phyloP scores from a whole-genome alignment of 2,329 filamentous ascomycete species.

The Colletotrichum orbiculare region DNA sequence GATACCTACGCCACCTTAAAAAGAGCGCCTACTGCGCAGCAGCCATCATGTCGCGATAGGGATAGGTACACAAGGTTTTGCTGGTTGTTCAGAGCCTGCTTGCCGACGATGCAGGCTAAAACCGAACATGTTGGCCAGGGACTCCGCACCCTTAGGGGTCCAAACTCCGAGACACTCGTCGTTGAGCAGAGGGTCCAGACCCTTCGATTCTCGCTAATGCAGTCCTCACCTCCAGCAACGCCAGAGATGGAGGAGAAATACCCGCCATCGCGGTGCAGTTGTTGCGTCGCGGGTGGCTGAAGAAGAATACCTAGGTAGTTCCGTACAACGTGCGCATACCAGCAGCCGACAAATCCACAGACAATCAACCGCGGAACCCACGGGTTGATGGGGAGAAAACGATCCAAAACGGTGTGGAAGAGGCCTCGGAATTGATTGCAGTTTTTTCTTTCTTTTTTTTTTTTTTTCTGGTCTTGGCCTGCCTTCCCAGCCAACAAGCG shows the following conservation, averaged over 20 bases:
- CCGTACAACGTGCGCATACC: too few relatives aligned
- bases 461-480: too few relatives aligned
- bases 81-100: too few relatives aligned
- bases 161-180: conserved; percentile 1
- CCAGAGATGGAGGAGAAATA: neutral
- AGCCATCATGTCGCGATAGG: conserved; percentile 6
- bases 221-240: conserved; percentile 13
- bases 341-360: too few relatives aligned
- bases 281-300: neutral
- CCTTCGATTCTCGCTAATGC: conserved; percentile 9
- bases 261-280: neutral
- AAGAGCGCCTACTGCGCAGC: neutral
- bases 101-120: neutral
- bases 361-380: too few relatives aligned
- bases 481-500: too few relatives aligned
- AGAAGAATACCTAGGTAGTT: too few relatives aligned
- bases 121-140: neutral
- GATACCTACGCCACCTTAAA: neutral
- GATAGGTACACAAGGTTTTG: neutral
- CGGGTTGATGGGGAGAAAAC: too few relatives aligned
- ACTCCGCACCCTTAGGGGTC: conserved; percentile 20
- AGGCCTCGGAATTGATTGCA: too few relatives aligned
- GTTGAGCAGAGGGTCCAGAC: conserved; percentile 12
- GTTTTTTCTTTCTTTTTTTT: too few relatives aligned
- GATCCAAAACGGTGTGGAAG: too few relatives aligned